Evolutionary conservation across 352 stramenopile species (phyloP), one percentile per base, ranked within the genome.

Genomic region (Globisporangium orthogonon): DNA sequence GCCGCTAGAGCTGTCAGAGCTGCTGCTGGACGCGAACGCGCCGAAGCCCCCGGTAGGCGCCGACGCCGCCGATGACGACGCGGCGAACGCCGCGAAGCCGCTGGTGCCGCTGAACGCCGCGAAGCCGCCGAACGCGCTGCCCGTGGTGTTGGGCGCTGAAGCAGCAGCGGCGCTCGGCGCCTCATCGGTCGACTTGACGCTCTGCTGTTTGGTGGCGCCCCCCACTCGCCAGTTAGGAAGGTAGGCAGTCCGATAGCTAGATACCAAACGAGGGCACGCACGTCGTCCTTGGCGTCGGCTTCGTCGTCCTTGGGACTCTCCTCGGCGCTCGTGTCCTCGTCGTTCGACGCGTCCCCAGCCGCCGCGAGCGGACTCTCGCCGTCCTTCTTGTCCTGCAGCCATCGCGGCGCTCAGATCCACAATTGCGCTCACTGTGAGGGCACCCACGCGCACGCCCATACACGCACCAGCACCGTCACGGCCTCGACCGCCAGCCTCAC

Each of bases 91-190:
- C 15, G 64, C 56, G 33, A 87, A 86, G 31, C 71, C 71, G 11
- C 74, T 76, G 23, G 73, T 74, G n/a, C 60, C 65, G 23, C 69
- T 76, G 46, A 86, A 86, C 9, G 67, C 73, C 18, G 61, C 63
- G 52, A 88, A 86, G 18, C 75, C 78, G 35, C 71, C 68, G 41
- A 78, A 83, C 18, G 65, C 72, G 39, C 72, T 80, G 40, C 72
- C 72, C 2, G 53, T 61, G 2, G 56, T 73, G 39, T 70, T 76
- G 0, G 67, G 60, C 29, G 63, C 71, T 17, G 28, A 30, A 7
- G 17, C 37, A 11, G 28, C 40, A 7, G 17, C 37, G 18, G 40
- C 40, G 31, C 18, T 17, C 37, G 51, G 14, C 35, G 35, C 29
- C 51, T 56, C 51, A 18, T 44, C 28, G 7, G 51, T 47, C 43